A percentile compares a stretch with the other conserved stretches of the same genome.
These are phyloP conservation scores for Podaxis carcinomalis DNA, from an alignment of 768 basidiomycete species.

Conservation along the genomic window DNA sequence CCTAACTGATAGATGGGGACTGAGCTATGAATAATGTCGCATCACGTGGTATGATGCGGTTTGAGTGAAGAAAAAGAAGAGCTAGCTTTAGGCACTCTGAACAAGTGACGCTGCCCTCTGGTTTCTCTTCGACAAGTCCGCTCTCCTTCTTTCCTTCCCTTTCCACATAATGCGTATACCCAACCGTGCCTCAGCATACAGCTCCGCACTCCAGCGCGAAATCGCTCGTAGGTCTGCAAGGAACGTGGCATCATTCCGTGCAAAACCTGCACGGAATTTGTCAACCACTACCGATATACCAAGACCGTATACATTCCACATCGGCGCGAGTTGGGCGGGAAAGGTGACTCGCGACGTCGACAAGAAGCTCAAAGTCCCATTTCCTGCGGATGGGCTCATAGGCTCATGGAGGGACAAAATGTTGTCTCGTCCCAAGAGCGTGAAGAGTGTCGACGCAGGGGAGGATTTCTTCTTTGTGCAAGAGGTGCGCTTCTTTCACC, in stretches of 20 bases:
- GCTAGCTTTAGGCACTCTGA: background rate
- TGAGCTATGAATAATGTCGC: background rate
- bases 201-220: constrained; percentile 10
- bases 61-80: background rate
- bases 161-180: constrained; percentile 9
- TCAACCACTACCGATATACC: constrained; percentile 13
- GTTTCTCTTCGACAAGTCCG: too few relatives aligned
- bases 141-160: background rate
- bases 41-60: constrained; percentile 8
- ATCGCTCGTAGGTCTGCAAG: constrained; percentile 7
- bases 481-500: constrained; percentile 42
- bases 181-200: background rate
- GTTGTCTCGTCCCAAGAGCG: constrained; percentile 41
- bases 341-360: constrained; percentile 48
- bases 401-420: constrained; percentile 68
- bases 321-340: constrained; percentile 75
- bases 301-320: constrained; percentile 65
- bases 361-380: constrained; percentile 38
- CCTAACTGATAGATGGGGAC: background rate
- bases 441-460: constrained; percentile 34
- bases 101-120: background rate
- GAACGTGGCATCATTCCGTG: background rate
- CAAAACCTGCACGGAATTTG: background rate
- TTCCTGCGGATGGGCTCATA: constrained; percentile 52
- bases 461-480: constrained; percentile 60